These are phyloP conservation scores for Alloascoidea africana DNA, from an alignment of 805 yeast species.

Conservation along the genomic window DNA sequence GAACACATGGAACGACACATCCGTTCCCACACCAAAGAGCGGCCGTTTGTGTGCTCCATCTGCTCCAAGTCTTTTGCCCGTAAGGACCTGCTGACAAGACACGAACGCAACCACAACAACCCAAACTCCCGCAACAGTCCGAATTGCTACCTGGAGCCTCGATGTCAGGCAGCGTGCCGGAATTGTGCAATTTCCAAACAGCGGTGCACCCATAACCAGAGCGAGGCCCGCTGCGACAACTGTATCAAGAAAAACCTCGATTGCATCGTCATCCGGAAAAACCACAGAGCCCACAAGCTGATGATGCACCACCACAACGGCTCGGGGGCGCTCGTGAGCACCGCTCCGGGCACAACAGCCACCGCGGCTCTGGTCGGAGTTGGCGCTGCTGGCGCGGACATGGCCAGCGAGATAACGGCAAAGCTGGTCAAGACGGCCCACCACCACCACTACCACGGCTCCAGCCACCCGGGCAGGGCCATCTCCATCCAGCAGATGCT, in stretches of 20 bases:
- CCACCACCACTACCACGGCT: too few relatives aligned
- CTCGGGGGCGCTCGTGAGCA: too few relatives aligned
- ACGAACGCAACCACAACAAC: constrained; percentile 32
- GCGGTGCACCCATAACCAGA: background rate
- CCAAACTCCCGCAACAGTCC: background rate
- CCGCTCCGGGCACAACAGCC: too few relatives aligned
- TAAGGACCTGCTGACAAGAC: constrained; percentile 63
- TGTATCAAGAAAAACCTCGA: background rate
- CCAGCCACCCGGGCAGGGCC: too few relatives aligned
- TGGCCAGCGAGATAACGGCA: too few relatives aligned
- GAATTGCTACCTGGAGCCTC: background rate
- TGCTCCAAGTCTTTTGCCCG: constrained; percentile 66
- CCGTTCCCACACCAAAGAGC: constrained; percentile 59
- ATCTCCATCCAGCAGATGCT: too few relatives aligned
- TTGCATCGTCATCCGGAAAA: background rate
- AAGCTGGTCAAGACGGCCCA: too few relatives aligned
- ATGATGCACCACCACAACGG: too few relatives aligned
- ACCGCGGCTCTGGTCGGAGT: constrained; percentile 5
- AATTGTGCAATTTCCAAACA: background rate
- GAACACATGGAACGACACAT: constrained; percentile 54
- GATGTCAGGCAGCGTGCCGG: background rate
- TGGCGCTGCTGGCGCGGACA: constrained; percentile 6
- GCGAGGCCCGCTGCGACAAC: background rate
- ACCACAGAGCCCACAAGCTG: too few relatives aligned
- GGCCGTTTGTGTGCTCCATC: constrained; percentile 58